Evolutionary conservation across 2,329 filamentous ascomycete genomes (phyloP).

Genomic region (Simplicillium aogashimaense): DNA sequence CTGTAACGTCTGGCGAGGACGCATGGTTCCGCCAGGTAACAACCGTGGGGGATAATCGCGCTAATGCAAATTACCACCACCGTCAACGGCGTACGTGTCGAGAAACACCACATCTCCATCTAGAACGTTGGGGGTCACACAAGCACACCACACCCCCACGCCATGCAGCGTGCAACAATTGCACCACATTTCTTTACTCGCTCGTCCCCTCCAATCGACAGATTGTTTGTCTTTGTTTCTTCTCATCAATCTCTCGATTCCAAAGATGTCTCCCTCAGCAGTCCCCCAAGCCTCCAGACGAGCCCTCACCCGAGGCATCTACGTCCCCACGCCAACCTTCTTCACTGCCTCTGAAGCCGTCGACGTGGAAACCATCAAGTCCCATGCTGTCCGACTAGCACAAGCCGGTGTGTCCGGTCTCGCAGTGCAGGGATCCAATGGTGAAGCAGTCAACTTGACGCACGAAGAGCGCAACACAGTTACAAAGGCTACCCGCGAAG

Average conservation of each 20-base stretch:
- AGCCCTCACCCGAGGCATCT: conserved; percentile 45
- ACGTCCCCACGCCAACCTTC: conserved; percentile 67
- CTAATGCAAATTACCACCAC: too few species aligned
- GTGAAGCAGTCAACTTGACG: conserved; percentile 71
- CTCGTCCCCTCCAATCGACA: not conserved
- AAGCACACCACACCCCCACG: not conserved
- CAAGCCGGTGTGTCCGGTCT: conserved; percentile 64
- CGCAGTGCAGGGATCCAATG: conserved; percentile 72
- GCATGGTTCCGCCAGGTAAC: too few species aligned
- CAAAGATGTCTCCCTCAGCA: conserved; percentile 5
- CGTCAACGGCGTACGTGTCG: not conserved
- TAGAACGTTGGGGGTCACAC: not conserved
- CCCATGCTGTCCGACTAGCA: conserved; percentile 59
- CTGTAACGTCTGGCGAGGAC: too few species aligned
- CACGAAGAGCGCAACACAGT: conserved; percentile 60
- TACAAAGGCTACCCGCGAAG: conserved; percentile 58
- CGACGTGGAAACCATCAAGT: conserved; percentile 50
- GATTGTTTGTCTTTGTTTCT: not conserved
- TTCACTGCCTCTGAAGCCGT: conserved; percentile 59
- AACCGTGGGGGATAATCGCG: too few species aligned
- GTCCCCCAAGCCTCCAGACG: conserved; percentile 15
- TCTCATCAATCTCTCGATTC: not conserved
- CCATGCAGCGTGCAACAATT: not conserved
- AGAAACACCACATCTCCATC: not conserved
- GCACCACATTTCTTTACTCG: not conserved